Conservation (phyloP, 352 stramenopile genomes). For the Phytophthora palmivora region DNA sequence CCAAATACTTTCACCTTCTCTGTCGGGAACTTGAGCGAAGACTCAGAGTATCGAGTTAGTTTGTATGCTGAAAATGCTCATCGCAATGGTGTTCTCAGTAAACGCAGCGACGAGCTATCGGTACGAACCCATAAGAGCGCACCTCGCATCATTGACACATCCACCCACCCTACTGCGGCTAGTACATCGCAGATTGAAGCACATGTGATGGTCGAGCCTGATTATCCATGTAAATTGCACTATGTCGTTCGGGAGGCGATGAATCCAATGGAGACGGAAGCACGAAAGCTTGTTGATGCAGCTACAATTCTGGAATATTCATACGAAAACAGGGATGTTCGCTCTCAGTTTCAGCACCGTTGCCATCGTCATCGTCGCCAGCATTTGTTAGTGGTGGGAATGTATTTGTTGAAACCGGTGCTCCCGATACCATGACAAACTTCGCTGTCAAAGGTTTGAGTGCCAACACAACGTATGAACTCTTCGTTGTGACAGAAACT, state of each 20-base stretch:
- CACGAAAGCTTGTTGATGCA: constrained; percentile 14
- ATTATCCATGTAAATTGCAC: constrained; percentile 51
- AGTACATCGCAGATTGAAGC: constrained; percentile 44
- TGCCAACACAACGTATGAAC: constrained; percentile 64
- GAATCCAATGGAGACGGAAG: constrained; percentile 9
- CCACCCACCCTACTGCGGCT: constrained; percentile 36
- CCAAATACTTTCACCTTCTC: constrained; percentile 44
- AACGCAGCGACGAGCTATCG: constrained; percentile 4
- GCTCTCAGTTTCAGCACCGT: constrained; percentile 26
- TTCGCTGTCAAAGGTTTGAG: constrained; percentile 38
- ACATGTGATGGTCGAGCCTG: constrained; percentile 24
- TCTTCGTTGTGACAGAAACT: constrained; percentile 60
- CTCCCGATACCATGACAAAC: constrained; percentile 1
- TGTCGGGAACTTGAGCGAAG: constrained; percentile 63
- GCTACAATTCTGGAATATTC: constrained; percentile 31
- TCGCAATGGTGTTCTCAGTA: constrained; percentile 65
- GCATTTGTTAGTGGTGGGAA: constrained; percentile 23
- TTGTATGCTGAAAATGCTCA: constrained; percentile 64
- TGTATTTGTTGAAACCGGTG: constrained; percentile 6
- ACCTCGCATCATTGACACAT: constrained; percentile 31
- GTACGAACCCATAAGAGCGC: constrained; percentile 59
- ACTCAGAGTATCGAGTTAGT: constrained; percentile 48
- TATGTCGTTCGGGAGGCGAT: constrained; percentile 42
- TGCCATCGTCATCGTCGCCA: constrained; percentile 19
- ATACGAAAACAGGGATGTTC: constrained; percentile 6